Percentiles rank a stretch among this genome's conserved stretches.
phyloP scores from a whole-genome alignment of 2,329 filamentous ascomycete species.

The Colletotrichum orchidophilum region DNA sequence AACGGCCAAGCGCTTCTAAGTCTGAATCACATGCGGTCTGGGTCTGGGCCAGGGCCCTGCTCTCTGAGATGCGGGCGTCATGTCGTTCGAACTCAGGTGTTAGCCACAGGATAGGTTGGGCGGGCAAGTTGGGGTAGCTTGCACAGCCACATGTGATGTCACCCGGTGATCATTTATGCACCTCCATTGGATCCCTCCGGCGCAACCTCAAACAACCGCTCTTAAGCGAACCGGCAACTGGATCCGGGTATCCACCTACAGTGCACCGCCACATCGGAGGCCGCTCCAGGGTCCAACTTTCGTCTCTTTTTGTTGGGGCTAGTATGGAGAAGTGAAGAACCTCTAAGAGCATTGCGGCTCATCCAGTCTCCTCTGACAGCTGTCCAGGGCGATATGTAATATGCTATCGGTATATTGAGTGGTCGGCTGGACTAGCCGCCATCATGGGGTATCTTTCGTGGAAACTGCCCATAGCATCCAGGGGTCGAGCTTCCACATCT shows the following conservation, averaged over 20 bases:
- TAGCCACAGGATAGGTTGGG: slow-evolving; percentile 20
- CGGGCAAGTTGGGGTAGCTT: slow-evolving; percentile 24
- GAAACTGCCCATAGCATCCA: background rate
- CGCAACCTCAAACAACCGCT: slow-evolving; percentile 13
- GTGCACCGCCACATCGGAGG: slow-evolving; percentile 29
- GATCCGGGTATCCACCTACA: background rate
- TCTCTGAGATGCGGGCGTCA: slow-evolving; percentile 8
- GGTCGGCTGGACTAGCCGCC: background rate
- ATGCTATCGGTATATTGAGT: slow-evolving; percentile 4
- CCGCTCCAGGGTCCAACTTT: slow-evolving; percentile 1
- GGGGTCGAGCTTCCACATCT: background rate
- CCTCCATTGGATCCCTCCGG: slow-evolving; percentile 30
- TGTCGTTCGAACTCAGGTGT: slow-evolving; percentile 11
- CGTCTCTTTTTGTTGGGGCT: slow-evolving; percentile 10
- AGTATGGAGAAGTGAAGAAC: background rate
- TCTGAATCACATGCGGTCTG: slow-evolving; percentile 31
- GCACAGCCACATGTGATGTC: slow-evolving; percentile 36
- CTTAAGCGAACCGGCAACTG: slow-evolving; percentile 27
- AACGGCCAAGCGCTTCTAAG: slow-evolving; percentile 24
- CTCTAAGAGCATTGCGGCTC: background rate
- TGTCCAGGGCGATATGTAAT: background rate
- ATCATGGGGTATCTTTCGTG: slow-evolving; percentile 26
- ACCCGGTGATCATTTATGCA: slow-evolving; percentile 20
- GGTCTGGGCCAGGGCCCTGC: slow-evolving; percentile 2
- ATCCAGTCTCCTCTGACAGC: slow-evolving; percentile 2